Percentiles rank a stretch among this genome's conserved stretches.
phyloP scores from a whole-genome alignment of 2,329 filamentous ascomycete genomes.

The Akanthomyces muscarius region DNA sequence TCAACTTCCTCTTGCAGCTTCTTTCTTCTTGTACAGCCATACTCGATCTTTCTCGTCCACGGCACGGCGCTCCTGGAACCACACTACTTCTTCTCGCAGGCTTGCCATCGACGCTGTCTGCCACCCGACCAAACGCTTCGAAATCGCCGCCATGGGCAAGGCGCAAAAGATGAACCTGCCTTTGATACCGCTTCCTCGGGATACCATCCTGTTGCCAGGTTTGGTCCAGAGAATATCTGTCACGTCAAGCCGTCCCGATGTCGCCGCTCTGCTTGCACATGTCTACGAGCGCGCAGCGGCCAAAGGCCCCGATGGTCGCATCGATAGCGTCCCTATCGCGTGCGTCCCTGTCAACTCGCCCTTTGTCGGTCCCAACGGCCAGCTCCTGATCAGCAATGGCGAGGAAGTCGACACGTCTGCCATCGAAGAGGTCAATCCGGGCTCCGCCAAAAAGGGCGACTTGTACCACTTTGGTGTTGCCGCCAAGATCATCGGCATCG shows the following conservation, averaged over 20 bases:
- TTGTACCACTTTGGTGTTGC: constrained; percentile 80
- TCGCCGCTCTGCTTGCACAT: constrained; percentile 80
- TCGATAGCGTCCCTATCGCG: constrained; percentile 70
- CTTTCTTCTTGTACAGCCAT: neutral
- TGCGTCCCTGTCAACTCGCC: constrained; percentile 83
- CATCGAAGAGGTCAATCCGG: constrained; percentile 50
- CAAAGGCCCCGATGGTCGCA: constrained; percentile 59
- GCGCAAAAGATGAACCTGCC: constrained; percentile 55
- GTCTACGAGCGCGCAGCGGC: constrained; percentile 74
- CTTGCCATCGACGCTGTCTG: constrained; percentile 9
- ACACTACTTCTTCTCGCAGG: neutral
- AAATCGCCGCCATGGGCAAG: constrained; percentile 33
- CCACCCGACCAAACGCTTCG: constrained; percentile 2
- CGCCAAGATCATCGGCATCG: constrained; percentile 72
- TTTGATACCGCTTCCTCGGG: constrained; percentile 76
- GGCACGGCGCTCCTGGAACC: neutral
- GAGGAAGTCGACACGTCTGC: constrained; percentile 44
- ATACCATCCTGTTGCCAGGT: constrained; percentile 79
- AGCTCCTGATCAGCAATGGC: constrained; percentile 66
- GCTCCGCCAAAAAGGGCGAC: constrained; percentile 62
- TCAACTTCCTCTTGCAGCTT: neutral
- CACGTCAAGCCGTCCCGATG: constrained; percentile 73
- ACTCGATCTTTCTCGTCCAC: neutral
- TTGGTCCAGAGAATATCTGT: constrained; percentile 82
- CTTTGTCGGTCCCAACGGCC: constrained; percentile 68